Evolutionary conservation across 495 filamentous ascomycete genomes (phyloP).

Genomic region (Tuber brumale): DNA sequence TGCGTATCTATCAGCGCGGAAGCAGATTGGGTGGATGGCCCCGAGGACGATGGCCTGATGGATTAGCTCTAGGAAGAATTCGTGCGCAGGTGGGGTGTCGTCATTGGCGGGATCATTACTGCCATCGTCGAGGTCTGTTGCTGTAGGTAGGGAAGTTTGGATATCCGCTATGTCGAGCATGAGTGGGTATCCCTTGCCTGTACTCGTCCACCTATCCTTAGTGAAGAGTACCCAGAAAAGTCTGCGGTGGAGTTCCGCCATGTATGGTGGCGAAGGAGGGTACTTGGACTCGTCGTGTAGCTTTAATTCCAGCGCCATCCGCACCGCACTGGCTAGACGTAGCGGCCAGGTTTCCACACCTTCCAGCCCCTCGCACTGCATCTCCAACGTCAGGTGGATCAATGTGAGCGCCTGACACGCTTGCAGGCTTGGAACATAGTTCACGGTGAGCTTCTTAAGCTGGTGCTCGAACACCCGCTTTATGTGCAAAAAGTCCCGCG

Average conservation of each 20-base stretch:
- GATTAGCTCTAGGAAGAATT: slow-evolving; percentile 29
- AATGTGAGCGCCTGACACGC: slow-evolving; percentile 27
- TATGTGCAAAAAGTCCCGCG: slow-evolving; percentile 33
- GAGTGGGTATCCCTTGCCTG: slow-evolving; percentile 31
- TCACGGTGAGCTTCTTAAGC: slow-evolving; percentile 25
- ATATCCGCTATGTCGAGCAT: slow-evolving; percentile 34
- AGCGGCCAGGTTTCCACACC: slow-evolving; percentile 36
- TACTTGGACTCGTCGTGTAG: slow-evolving; percentile 25
- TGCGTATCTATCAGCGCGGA: slow-evolving; percentile 26
- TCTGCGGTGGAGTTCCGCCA: slow-evolving; percentile 29
- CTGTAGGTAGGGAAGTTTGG: slow-evolving; percentile 26
- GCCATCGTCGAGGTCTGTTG: too few relatives aligned
- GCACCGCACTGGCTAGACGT: slow-evolving; percentile 27
- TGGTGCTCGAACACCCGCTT: slow-evolving; percentile 32
- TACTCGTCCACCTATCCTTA: slow-evolving; percentile 36
- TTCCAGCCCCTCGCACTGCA: slow-evolving; percentile 33
- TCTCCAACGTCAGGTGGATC: slow-evolving; percentile 32
- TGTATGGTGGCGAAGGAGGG: slow-evolving; percentile 20
- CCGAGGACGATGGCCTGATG: slow-evolving; percentile 24
- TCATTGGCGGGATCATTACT: slow-evolving; percentile 13
- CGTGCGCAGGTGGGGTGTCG: slow-evolving; percentile 17
- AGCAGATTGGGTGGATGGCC: slow-evolving; percentile 29
- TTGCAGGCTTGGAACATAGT: slow-evolving; percentile 27
- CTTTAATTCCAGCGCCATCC: slow-evolving; percentile 30
- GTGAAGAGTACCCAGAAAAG: slow-evolving; percentile 34